A percentile compares a stretch with the other conserved stretches of the same genome.
phyloP scores from a whole-genome alignment of 2,329 filamentous ascomycete species.

The Fusarium drepaniforme region DNA sequence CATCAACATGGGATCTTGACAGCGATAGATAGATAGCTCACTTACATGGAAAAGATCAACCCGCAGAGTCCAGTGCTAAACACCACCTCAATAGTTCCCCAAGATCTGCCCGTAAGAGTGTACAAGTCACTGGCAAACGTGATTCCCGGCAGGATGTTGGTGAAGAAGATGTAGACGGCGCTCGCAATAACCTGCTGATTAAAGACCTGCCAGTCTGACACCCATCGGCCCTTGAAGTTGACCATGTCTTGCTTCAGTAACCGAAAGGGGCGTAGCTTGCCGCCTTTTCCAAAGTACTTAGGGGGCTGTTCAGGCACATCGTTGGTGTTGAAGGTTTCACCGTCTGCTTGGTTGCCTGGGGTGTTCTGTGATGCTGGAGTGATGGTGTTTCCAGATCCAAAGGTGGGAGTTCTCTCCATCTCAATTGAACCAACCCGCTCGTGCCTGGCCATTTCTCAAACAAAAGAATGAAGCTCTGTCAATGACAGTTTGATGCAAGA shows the following conservation, averaged over 20 bases:
- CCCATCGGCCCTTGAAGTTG: conserved; percentile 60
- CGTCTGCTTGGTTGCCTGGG: background rate
- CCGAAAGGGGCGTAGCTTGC: conserved; percentile 64
- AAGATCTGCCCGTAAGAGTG: conserved; percentile 70
- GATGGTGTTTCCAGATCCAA: conserved; percentile 25
- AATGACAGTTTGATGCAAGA: background rate
- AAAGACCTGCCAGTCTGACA: conserved; percentile 69
- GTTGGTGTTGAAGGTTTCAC: background rate
- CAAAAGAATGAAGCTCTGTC: background rate
- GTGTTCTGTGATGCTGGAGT: conserved; percentile 12
- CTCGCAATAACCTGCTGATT: conserved; percentile 74
- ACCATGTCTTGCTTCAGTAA: conserved; percentile 62
- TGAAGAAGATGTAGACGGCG: conserved; percentile 76
- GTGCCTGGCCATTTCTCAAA: conserved; percentile 15
- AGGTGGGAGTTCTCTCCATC: conserved; percentile 15
- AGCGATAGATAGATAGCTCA: background rate
- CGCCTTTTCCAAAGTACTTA: conserved; percentile 50
- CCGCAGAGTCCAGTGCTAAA: conserved; percentile 75
- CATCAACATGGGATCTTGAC: background rate
- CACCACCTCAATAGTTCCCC: conserved; percentile 76
- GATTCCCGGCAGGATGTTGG: conserved; percentile 74
- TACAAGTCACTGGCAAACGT: conserved; percentile 76
- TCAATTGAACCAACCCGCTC: conserved; percentile 8
- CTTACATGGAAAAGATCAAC: conserved; percentile 70
- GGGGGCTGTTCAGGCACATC: background rate